A percentile compares a stretch with the other conserved stretches of the same genome.
phyloP scores from a whole-genome alignment of 2,329 filamentous ascomycete genomes.

The Akanthomyces dipterigenus region DNA sequence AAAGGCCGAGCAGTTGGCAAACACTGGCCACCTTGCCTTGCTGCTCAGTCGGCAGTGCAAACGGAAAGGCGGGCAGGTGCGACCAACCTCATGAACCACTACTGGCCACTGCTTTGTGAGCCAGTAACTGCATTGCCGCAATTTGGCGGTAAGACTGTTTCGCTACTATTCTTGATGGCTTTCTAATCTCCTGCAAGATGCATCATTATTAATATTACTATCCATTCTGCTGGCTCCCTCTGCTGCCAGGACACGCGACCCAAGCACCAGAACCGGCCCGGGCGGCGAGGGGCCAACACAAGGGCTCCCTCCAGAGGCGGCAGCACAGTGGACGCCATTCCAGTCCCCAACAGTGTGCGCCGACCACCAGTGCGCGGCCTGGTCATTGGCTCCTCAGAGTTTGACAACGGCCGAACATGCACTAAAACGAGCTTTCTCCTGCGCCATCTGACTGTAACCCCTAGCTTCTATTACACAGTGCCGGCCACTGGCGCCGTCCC shows the following conservation, averaged over 20 bases:
- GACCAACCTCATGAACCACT: too few species aligned
- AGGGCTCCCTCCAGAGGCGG: neutral
- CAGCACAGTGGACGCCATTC: constrained; percentile 8
- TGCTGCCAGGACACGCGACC: neutral
- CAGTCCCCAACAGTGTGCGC: constrained; percentile 1
- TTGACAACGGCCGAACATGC: constrained; percentile 6
- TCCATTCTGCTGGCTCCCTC: neutral
- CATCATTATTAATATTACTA: neutral
- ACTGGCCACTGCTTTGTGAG: too few species aligned
- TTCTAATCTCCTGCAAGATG: neutral
- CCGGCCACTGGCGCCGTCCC: neutral
- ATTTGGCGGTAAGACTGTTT: neutral
- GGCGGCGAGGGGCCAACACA: constrained; percentile 6
- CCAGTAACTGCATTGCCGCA: too few species aligned
- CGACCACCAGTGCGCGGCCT: neutral
- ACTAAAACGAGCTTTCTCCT: neutral
- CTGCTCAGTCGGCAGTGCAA: neutral
- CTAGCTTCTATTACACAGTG: neutral
- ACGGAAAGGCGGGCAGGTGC: neutral
- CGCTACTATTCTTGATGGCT: neutral
- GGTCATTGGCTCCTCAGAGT: neutral
- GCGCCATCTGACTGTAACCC: constrained; percentile 4
- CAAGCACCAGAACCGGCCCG: neutral
- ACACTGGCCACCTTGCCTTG: neutral
- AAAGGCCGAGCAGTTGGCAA: neutral